Evolutionary conservation across 2,329 filamentous ascomycete genomes (phyloP).

Genomic region (Thermoascus crustaceus): DNA sequence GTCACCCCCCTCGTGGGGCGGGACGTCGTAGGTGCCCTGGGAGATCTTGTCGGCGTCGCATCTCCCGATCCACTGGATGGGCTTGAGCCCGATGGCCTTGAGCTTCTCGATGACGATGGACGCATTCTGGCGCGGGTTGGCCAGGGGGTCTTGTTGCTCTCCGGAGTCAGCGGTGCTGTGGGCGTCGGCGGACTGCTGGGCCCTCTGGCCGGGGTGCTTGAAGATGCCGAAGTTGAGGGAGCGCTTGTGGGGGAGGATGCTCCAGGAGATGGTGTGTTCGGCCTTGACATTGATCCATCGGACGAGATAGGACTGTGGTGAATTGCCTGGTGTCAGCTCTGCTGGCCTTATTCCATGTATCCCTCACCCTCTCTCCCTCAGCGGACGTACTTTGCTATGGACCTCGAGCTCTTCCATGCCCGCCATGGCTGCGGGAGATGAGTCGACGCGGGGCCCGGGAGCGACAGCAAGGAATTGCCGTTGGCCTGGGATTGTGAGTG

Average conservation of each 20-base stretch:
- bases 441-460: neutral
- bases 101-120: conserved; percentile 62
- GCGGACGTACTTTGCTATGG: conserved; percentile 77
- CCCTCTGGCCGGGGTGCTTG: conserved; percentile 75
- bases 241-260: conserved; percentile 94
- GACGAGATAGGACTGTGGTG: conserved; percentile 80
- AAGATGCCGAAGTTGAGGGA: conserved; percentile 98
- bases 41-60: conserved; percentile 95
- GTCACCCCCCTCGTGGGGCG: conserved; percentile 69
- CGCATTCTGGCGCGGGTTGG: conserved; percentile 54
- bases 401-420: conserved; percentile 96
- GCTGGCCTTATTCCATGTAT: too few relatives aligned
- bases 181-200: conserved; percentile 41
- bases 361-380: conserved; percentile 5
- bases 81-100: conserved; percentile 53
- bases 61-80: conserved; percentile 75
- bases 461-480: neutral
- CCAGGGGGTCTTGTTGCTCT: conserved; percentile 24
- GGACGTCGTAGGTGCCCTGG: conserved; percentile 79
- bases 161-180: conserved; percentile 28
- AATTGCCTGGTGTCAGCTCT: conserved; percentile 15
- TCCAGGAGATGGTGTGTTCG: conserved; percentile 93
- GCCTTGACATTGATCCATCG: conserved; percentile 92
- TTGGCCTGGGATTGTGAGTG: too few relatives aligned
- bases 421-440: conserved; percentile 57